Evolutionary conservation across 495 filamentous ascomycete species (phyloP).

Genomic region (Talaromyces liani): DNA sequence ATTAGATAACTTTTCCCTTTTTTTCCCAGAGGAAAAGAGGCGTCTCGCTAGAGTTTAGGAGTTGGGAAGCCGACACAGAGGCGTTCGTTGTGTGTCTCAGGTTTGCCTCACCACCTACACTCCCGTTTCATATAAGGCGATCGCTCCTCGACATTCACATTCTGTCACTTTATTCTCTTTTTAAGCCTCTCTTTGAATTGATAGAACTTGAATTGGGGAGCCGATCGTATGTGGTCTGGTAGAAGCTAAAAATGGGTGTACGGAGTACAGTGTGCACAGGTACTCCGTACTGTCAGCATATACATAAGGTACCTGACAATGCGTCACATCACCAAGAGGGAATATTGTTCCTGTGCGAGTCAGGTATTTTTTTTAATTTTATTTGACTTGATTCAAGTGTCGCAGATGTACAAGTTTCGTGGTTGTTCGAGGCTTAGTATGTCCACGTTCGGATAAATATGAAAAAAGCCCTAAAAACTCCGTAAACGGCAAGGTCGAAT

Average conservation of each 20-base stretch:
- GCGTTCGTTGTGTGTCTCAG: constrained; percentile 2
- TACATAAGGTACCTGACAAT: no score
- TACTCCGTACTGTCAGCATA: no score
- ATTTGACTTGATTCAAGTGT: neutral
- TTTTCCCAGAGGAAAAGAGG: neutral
- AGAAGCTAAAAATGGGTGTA: neutral
- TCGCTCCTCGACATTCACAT: neutral
- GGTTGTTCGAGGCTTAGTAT: neutral
- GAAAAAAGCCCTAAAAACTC: neutral
- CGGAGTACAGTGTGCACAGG: neutral
- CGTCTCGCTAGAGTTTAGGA: constrained; percentile 1
- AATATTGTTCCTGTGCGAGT: neutral
- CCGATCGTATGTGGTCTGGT: neutral
- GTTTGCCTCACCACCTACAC: neutral
- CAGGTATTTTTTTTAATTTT: neutral
- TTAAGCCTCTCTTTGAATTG: neutral
- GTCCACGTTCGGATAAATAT: neutral
- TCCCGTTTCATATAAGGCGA: neutral
- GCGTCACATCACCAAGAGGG: no score
- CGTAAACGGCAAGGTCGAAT: neutral
- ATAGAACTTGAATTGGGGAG: neutral
- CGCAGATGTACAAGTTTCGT: neutral
- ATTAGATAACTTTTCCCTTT: neutral
- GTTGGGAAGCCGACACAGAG: neutral
- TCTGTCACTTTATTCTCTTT: neutral